phyloP scores from a whole-genome alignment of 371 early-diverging fungal species.

The Apophysomyces trapeziformis region DNA sequence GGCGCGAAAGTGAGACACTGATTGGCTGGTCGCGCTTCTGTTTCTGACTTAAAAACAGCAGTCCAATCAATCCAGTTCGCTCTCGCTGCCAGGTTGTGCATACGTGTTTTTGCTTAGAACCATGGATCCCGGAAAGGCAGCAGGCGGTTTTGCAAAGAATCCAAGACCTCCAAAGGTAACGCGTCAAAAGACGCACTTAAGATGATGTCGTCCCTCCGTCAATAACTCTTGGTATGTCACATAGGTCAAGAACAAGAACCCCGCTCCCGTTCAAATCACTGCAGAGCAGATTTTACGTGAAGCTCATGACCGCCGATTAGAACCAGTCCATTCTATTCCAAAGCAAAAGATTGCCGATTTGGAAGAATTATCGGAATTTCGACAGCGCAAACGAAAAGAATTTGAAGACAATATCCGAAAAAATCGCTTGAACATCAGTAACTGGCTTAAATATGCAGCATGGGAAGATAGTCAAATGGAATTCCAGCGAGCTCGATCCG shows the following conservation, averaged over 20 bases:
- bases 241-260: constrained; percentile 96
- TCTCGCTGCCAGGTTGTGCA: not conserved
- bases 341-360: constrained; percentile 91
- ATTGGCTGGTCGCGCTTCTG: no score
- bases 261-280: constrained; percentile 98
- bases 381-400: constrained; percentile 87
- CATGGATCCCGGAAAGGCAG: constrained; percentile 51
- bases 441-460: constrained; percentile 94
- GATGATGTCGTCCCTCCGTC: not conserved
- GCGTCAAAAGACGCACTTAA: not conserved
- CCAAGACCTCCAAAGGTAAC: constrained; percentile 61
- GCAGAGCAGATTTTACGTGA: constrained; percentile 98
- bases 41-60: no score
- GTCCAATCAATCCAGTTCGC: not conserved
- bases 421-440: constrained; percentile 83
- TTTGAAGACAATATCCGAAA: constrained; percentile 93
- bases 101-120: not conserved
- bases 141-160: constrained; percentile 50
- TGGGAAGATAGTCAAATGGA: constrained; percentile 96
- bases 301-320: constrained; percentile 86
- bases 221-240: not conserved
- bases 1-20: no score
- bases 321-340: constrained; percentile 74
- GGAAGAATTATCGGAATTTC: constrained; percentile 92
- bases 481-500: constrained; percentile 83